Evolutionary conservation across 805 yeast species (phyloP).

Genomic region (Yarrowia sp.): DNA sequence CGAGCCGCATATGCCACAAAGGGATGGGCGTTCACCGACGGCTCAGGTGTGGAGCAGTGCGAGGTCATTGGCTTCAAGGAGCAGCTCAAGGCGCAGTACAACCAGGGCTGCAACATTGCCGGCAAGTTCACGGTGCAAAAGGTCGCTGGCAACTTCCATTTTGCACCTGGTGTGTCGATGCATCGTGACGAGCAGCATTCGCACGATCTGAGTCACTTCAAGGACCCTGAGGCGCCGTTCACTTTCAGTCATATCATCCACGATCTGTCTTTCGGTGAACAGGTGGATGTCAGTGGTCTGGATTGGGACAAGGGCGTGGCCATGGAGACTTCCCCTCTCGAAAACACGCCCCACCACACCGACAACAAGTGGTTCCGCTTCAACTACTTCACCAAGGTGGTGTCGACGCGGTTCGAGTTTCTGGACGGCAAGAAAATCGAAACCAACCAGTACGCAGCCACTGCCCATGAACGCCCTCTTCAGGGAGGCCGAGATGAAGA

Average conservation of each 20-base stretch:
- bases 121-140: conserved; percentile 83
- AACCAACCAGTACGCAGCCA: conserved; percentile 89
- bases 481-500: conserved; percentile 89
- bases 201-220: conserved; percentile 83
- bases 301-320: conserved; percentile 39
- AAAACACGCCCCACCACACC: conserved; percentile 55
- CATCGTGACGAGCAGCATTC: conserved; percentile 64
- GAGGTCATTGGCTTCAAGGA: conserved; percentile 81
- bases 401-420: conserved; percentile 83
- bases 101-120: conserved; percentile 87
- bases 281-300: conserved; percentile 46
- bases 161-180: conserved; percentile 91
- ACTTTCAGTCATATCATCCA: conserved; percentile 79
- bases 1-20: conserved; percentile 75
- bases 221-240: conserved; percentile 61
- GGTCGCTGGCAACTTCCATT: conserved; percentile 89
- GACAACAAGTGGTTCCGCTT: conserved; percentile 66
- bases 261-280: conserved; percentile 84
- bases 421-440: conserved; percentile 62
- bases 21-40: conserved; percentile 92
- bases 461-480: conserved; percentile 85
- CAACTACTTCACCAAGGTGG: conserved; percentile 86
- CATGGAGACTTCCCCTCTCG: conserved; percentile 65
- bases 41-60: conserved; percentile 86
- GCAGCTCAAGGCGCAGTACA: conserved; percentile 62